Conservation (phyloP, 352 stramenopile species). For the Pythium plurisporium region DNA sequence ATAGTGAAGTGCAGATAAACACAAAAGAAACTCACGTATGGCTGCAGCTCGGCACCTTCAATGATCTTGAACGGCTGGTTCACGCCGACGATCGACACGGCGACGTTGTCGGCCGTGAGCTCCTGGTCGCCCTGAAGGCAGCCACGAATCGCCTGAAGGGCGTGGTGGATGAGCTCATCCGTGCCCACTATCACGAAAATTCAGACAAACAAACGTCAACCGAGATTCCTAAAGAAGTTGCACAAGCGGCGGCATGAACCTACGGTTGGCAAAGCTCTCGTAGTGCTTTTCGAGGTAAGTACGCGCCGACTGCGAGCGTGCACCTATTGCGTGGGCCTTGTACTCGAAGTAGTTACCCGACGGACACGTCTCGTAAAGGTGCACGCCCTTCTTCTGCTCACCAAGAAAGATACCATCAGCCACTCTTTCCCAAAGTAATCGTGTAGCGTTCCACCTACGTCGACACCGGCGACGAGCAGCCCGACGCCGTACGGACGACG, state of each 20-base stretch:
- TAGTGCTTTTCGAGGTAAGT: constrained; percentile 99
- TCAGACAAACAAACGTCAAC: not conserved
- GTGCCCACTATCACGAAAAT: constrained; percentile 48
- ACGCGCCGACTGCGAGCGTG: constrained; percentile 94
- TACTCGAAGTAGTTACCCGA: constrained; percentile 99
- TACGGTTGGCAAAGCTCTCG: constrained; percentile 88
- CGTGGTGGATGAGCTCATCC: constrained; percentile 98
- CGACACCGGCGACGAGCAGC: constrained; percentile 91
- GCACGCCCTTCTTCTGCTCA: constrained; percentile 92
- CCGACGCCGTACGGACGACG: constrained; percentile 97
- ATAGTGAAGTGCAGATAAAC: not conserved
- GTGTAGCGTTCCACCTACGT: constrained; percentile 40
- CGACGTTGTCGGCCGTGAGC: constrained; percentile 91
- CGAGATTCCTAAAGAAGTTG: too few relatives aligned
- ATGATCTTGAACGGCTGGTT: constrained; percentile 93
- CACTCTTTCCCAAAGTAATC: not conserved
- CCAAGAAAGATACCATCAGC: not conserved
- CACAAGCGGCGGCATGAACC: constrained; percentile 26
- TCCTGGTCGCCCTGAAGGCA: constrained; percentile 96
- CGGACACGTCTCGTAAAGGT: constrained; percentile 98
- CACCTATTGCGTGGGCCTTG: constrained; percentile 97
- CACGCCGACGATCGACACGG: constrained; percentile 93
- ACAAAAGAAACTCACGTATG: constrained; percentile 79
- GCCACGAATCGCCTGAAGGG: constrained; percentile 93
- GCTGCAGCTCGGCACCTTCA: constrained; percentile 91